Base-by-base conservation (phyloP, 768 basidiomycete species). In the Leccinum subtestaceum region DNA sequence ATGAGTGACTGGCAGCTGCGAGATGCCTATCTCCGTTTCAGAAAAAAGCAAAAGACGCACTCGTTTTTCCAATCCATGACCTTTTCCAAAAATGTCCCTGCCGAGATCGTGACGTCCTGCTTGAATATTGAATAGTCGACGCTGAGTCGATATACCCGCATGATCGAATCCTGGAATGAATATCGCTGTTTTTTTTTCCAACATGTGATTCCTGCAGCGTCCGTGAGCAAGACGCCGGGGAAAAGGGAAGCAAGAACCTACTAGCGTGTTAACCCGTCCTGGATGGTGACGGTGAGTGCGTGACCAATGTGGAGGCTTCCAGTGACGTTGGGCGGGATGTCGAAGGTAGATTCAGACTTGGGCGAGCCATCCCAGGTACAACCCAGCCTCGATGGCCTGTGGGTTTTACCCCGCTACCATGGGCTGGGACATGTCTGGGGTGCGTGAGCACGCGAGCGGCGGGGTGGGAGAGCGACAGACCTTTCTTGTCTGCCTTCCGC, bases 11-110 rank as follows among this genome's bases (percentile, higher is more conserved):
- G 95, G 71, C 98, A 99, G 59, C 94, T 96, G 59, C 31, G 10
- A 9, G 13, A 38, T 32, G 32, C 1, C 32, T 21, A 27, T 63
- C 53, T 63, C 11, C 32, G 32, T 32, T 11, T 32, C 11, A 32
- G 32, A 29, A 32, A 32, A 32, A 32, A 32, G 11, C 4, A 12
- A 32, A 32, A 5, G 11, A 32, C 32, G 32, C 32, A 96, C 93
- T 96, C 93, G 65, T 95, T 91, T 73, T 97, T 98, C 97, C 97
- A 99, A 31, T 89, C 89, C 87, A 88, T 88, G 29, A 98, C 95
- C 56, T 87, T 91, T 62, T 88, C 85, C 63, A 29, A 69, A 75
- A 98, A 98, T 67, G 81, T 85, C 95, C 93, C 47, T 96, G 1
- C 97, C 97, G n/a, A 98, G 82, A 71, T 98, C 93, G 72, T 98